Evolutionary conservation across 768 basidiomycete genomes (phyloP).

Genomic region (Tylopilus intermedius): DNA sequence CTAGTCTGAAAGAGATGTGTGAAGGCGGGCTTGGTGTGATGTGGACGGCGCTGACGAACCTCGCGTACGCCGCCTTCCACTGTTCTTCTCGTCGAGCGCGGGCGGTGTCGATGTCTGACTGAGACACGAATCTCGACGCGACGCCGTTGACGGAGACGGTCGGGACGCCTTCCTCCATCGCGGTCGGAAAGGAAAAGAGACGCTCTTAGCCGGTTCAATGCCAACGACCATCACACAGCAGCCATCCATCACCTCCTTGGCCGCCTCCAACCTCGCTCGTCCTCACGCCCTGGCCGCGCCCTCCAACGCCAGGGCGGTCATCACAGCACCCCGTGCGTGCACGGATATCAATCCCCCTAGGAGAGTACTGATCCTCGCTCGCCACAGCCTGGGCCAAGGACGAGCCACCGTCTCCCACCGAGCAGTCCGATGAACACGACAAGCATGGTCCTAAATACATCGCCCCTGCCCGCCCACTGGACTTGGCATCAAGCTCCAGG

Average conservation of each 20-base stretch:
- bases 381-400: conserved; percentile 74
- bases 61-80: conserved; percentile 87
- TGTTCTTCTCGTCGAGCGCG: conserved; percentile 72
- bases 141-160: conserved; percentile 69
- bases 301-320: conserved; percentile 49
- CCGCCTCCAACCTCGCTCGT: conserved; percentile 25
- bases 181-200: conserved; percentile 19
- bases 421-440: conserved; percentile 36
- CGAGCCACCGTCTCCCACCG: conserved; percentile 72
- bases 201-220: conserved; percentile 9
- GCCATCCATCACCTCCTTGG: conserved; percentile 22
- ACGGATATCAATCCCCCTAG: neutral
- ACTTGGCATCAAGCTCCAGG: conserved; percentile 46
- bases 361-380: conserved; percentile 6
- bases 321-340: conserved; percentile 66
- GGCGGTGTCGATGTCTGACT: conserved; percentile 71
- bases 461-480: conserved; percentile 43
- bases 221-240: conserved; percentile 14
- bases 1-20: conserved; percentile 46
- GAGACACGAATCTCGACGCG: conserved; percentile 80
- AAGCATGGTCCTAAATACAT: conserved; percentile 28
- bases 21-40: neutral
- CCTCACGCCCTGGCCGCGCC: conserved; percentile 21
- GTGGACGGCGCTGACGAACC: conserved; percentile 34
- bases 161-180: conserved; percentile 66